A percentile compares a stretch with the other conserved stretches of the same genome.
These are phyloP conservation scores for Phytophthora hybrid DNA, from an alignment of 352 stramenopile species.

Conservation along the genomic window DNA sequence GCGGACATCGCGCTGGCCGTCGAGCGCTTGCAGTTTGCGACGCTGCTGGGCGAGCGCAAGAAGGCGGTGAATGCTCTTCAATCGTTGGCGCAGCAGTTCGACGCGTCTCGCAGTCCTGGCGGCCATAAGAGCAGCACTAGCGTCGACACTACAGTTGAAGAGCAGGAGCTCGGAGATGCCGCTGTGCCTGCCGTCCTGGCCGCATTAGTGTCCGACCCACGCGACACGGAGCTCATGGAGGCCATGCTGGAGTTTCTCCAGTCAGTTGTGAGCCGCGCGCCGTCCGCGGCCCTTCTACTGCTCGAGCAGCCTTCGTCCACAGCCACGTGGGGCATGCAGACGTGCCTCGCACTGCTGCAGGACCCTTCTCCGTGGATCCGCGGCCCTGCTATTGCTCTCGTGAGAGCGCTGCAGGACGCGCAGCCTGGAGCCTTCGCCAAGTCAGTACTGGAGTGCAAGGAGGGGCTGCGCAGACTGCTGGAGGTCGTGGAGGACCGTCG, in stretches of 20 bases:
- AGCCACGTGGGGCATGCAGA: slow-evolving; percentile 60
- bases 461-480: slow-evolving; percentile 71
- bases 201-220: slow-evolving; percentile 74
- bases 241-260: slow-evolving; percentile 83
- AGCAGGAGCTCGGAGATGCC: slow-evolving; percentile 51
- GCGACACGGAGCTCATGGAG: slow-evolving; percentile 89
- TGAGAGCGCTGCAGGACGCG: slow-evolving; percentile 67
- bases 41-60: slow-evolving; percentile 79
- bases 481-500: slow-evolving; percentile 83
- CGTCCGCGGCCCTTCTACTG: slow-evolving; percentile 49
- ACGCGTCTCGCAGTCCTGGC: neutral
- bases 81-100: slow-evolving; percentile 42
- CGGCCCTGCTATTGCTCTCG: slow-evolving; percentile 68
- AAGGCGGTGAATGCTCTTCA: slow-evolving; percentile 61
- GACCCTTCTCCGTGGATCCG: slow-evolving; percentile 87
- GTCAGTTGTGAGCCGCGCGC: slow-evolving; percentile 50
- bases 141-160: slow-evolving; percentile 32
- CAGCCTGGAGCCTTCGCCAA: slow-evolving; percentile 57
- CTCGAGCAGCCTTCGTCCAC: slow-evolving; percentile 32
- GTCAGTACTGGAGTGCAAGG: slow-evolving; percentile 64
- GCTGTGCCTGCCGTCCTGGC: slow-evolving; percentile 64
- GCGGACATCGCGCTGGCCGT: slow-evolving; percentile 61
- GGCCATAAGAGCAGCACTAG: slow-evolving; percentile 4
- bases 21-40: slow-evolving; percentile 78
- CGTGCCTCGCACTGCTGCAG: slow-evolving; percentile 72